Percentiles rank a stretch among this genome's conserved stretches.
phyloP scores from a whole-genome alignment of 2,329 filamentous ascomycete species.

The Aspergillus sp. region DNA sequence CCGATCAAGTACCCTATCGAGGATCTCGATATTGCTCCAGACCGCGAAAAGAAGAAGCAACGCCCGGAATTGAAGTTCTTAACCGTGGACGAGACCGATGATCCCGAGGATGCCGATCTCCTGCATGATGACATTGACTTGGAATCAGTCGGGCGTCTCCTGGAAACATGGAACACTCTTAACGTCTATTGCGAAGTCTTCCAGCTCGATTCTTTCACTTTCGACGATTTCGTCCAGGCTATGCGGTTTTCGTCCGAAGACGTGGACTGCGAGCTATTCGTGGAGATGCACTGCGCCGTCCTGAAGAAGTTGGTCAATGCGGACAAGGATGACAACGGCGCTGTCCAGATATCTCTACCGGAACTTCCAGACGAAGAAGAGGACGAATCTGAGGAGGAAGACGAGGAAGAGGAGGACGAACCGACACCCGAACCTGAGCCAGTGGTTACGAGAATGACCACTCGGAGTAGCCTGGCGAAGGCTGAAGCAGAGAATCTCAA shows the following conservation, averaged over 20 bases:
- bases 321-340: conserved; percentile 70
- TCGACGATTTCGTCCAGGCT: conserved; percentile 92
- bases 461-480: conserved; percentile 82
- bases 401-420: conserved; percentile 60
- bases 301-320: conserved; percentile 81
- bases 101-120: conserved; percentile 50
- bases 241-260: conserved; percentile 76
- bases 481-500: conserved; percentile 71
- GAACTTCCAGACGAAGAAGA: conserved; percentile 72
- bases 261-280: conserved; percentile 77
- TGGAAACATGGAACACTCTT: conserved; percentile 94
- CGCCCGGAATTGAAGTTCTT: conserved; percentile 79
- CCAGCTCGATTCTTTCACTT: conserved; percentile 92
- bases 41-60: conserved; percentile 60
- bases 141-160: conserved; percentile 78
- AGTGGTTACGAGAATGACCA: conserved; percentile 66
- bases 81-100: conserved; percentile 63
- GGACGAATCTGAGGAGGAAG: conserved; percentile 64
- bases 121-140: conserved; percentile 64
- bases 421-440: conserved; percentile 72
- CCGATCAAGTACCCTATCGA: conserved; percentile 94
- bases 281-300: conserved; percentile 88
- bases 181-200: conserved; percentile 98
- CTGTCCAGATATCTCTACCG: conserved; percentile 75
- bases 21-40: conserved; percentile 78